Evolutionary conservation across 2,329 filamentous ascomycete species (phyloP).

Genomic region (Talaromyces sp.): DNA sequence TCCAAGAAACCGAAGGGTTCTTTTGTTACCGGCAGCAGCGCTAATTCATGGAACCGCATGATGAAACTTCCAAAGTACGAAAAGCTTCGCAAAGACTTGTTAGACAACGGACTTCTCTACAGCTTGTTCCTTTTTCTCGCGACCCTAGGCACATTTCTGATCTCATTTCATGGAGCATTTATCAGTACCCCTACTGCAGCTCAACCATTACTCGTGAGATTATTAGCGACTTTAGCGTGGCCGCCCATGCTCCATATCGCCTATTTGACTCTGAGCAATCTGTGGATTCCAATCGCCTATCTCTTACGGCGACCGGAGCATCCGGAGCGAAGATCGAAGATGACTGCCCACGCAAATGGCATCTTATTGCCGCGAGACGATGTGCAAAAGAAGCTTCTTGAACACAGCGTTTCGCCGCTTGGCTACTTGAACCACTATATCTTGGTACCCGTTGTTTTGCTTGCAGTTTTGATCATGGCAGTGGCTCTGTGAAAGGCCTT

Average conservation of each 20-base stretch:
- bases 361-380: not conserved
- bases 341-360: not conserved
- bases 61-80: not conserved
- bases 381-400: constrained; percentile 2
- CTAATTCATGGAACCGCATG: constrained; percentile 25
- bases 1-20: constrained; percentile 28
- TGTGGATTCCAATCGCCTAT: not conserved
- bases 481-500: not conserved
- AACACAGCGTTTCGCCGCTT: not conserved
- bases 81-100: not conserved
- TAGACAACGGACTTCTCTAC: constrained; percentile 1
- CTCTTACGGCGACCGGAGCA: not conserved
- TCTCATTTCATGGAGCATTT: not conserved
- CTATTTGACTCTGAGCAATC: not conserved
- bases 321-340: not conserved
- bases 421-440: not conserved
- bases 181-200: not conserved
- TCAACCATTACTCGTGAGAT: not conserved
- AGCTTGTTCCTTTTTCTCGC: not conserved
- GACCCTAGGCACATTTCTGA: not conserved
- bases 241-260: not conserved
- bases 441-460: not conserved
- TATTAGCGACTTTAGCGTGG: not conserved
- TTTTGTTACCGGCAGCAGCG: constrained; percentile 29
- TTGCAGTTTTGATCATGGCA: not conserved